A percentile compares a stretch with the other conserved stretches of the same genome.
These are phyloP conservation scores for Trichophyton schoenleinii DNA, from an alignment of 2,329 filamentous ascomycete species.

Conservation along the genomic window DNA sequence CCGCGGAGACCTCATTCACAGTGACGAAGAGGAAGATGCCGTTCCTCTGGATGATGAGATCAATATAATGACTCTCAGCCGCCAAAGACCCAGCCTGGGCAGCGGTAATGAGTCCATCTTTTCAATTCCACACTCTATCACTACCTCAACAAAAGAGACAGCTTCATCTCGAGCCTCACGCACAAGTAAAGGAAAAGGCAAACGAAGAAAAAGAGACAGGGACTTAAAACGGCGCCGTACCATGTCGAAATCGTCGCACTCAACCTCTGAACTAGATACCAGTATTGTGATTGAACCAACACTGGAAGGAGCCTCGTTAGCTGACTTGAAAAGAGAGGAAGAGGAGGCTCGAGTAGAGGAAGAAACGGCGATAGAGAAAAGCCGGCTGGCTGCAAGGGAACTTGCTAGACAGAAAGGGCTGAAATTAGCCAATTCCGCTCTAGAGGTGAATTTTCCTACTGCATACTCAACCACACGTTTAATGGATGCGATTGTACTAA, in stretches of 20 bases:
- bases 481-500: not conserved
- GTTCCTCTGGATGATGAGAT: slow-evolving; percentile 90
- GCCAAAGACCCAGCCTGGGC: slow-evolving; percentile 41
- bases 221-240: slow-evolving; percentile 15
- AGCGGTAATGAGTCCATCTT: slow-evolving; percentile 52
- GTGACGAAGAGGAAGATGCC: slow-evolving; percentile 85
- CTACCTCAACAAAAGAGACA: slow-evolving; percentile 38
- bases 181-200: slow-evolving; percentile 22
- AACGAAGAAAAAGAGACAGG: slow-evolving; percentile 20
- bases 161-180: slow-evolving; percentile 35
- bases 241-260: slow-evolving; percentile 18
- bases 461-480: not conserved
- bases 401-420: slow-evolving; percentile 45
- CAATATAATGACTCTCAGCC: slow-evolving; percentile 58
- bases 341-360: slow-evolving; percentile 42
- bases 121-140: slow-evolving; percentile 24
- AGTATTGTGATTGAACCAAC: slow-evolving; percentile 17
- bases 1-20: slow-evolving; percentile 79
- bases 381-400: slow-evolving; percentile 42
- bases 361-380: slow-evolving; percentile 42
- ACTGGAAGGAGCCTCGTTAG: slow-evolving; percentile 36
- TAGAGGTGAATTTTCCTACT: slow-evolving; percentile 19
- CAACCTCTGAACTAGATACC: slow-evolving; percentile 16
- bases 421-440: slow-evolving; percentile 17
- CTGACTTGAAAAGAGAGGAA: slow-evolving; percentile 47